Percentiles rank a stretch among this genome's conserved stretches.
Evolutionary conservation across 805 yeast species (phyloP).

Genomic region (Starmerella cellae): DNA sequence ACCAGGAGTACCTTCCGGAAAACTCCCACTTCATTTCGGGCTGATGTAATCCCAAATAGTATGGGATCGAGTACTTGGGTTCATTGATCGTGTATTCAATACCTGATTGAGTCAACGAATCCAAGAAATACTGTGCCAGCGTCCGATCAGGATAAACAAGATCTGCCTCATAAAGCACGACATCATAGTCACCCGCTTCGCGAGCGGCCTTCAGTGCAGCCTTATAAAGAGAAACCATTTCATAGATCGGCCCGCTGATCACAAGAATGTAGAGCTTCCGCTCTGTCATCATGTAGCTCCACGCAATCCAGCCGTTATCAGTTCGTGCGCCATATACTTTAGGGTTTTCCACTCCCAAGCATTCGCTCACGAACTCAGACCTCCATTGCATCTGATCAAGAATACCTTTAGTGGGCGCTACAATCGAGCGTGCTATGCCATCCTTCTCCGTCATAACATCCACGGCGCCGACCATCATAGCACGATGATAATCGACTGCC

Average conservation of each 20-base stretch:
- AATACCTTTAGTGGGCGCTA: slow-evolving; percentile 11
- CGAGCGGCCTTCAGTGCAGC: slow-evolving; percentile 11
- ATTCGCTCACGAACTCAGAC: slow-evolving; percentile 5
- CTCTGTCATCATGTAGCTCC: slow-evolving; percentile 12
- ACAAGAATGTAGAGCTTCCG: slow-evolving; percentile 8
- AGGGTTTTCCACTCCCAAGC: slow-evolving; percentile 3
- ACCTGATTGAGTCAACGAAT: slow-evolving; percentile 6
- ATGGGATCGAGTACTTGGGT: slow-evolving; percentile 13
- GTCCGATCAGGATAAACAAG: slow-evolving; percentile 10
- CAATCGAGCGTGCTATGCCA: slow-evolving; percentile 8
- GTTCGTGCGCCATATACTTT: slow-evolving; percentile 12
- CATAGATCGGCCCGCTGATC: slow-evolving; percentile 13
- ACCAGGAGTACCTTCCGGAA: slow-evolving; percentile 16
- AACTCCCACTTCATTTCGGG: slow-evolving; percentile 10
- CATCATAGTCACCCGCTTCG: slow-evolving; percentile 7
- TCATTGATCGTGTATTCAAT: slow-evolving; percentile 1
- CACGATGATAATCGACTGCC: slow-evolving; percentile 9
- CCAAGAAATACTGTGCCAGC: slow-evolving; percentile 8
- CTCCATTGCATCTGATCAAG: slow-evolving; percentile 16
- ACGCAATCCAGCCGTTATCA: slow-evolving; percentile 10
- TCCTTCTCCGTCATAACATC: slow-evolving; percentile 16
- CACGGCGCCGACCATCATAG: slow-evolving; percentile 12
- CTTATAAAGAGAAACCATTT: slow-evolving; percentile 8
- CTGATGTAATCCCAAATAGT: slow-evolving; percentile 3
- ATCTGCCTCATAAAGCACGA: slow-evolving; percentile 15